Evolutionary conservation across 306 rosid species (phyloP).

Genomic region (Fragaria nilgerrensis): DNA sequence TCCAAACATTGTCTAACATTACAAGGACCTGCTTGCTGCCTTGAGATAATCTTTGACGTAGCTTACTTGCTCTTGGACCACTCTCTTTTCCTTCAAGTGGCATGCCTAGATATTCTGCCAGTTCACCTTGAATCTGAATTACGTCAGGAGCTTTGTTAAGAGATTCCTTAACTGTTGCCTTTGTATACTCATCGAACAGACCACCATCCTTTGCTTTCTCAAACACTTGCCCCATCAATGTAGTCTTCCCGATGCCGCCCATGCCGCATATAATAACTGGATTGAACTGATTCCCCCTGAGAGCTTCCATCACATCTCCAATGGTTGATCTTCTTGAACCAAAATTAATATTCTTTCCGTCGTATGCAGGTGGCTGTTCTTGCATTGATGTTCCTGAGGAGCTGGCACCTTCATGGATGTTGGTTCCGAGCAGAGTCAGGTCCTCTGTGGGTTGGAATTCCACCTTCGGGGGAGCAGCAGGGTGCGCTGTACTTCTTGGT

Average conservation of each 20-base stretch:
- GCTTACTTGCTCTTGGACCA: not conserved
- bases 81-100: not conserved
- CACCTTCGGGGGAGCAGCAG: not conserved
- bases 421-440: not conserved
- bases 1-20: slow-evolving; percentile 8
- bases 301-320: not conserved
- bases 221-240: not conserved
- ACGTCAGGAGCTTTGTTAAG: not conserved
- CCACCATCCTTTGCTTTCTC: not conserved
- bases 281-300: not conserved
- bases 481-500: not conserved
- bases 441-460: not conserved
- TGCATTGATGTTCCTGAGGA: not conserved
- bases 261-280: not conserved
- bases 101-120: not conserved
- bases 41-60: not conserved
- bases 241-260: not conserved
- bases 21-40: not conserved
- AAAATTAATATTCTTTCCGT: not conserved
- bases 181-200: not conserved
- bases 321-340: not conserved
- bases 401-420: not conserved
- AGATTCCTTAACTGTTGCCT: not conserved
- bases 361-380: not conserved
- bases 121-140: not conserved